A percentile compares a stretch with the other conserved stretches of the same genome.
Conservation (phyloP, 345 rosid species). For the Linum lewisii region DNA sequence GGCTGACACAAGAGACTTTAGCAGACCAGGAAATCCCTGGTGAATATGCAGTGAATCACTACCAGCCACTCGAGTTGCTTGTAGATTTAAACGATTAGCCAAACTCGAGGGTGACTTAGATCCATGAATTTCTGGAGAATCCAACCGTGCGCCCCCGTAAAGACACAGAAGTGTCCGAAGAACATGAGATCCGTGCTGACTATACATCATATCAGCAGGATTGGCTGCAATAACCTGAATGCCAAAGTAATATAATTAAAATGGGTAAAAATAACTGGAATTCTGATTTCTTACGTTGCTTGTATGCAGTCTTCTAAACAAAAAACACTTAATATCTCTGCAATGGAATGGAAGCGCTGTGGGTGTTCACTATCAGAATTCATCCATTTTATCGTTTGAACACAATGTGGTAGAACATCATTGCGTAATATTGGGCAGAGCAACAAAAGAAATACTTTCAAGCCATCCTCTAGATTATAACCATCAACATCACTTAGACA, state of each 20-base stretch:
- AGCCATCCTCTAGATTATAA: too few relatives aligned
- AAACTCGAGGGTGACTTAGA: conserved; percentile 49
- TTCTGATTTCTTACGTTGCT: background rate
- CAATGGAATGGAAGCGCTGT: too few relatives aligned
- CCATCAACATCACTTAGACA: too few relatives aligned
- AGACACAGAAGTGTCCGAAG: conserved; percentile 87
- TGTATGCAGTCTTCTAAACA: too few relatives aligned
- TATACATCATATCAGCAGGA: conserved; percentile 58
- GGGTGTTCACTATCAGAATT: too few relatives aligned
- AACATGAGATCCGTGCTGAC: conserved; percentile 90
- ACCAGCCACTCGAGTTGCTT: conserved; percentile 27
- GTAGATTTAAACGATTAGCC: conserved; percentile 66
- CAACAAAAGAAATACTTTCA: too few relatives aligned
- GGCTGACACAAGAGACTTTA: conserved; percentile 49
- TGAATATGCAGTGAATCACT: conserved; percentile 26
- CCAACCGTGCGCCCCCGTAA: conserved; percentile 70
- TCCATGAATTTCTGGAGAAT: conserved; percentile 59
- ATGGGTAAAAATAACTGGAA: conserved; percentile 9
- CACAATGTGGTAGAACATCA: too few relatives aligned
- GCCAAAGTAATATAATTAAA: background rate
- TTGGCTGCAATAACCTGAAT: conserved; percentile 52
- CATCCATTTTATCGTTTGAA: too few relatives aligned
- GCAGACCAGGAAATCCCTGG: conserved; percentile 57
- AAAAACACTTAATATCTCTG: too few relatives aligned
- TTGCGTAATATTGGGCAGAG: too few relatives aligned